Evolutionary conservation across 768 basidiomycete species (phyloP).

Genomic region (Psilocybe tampanensis): DNA sequence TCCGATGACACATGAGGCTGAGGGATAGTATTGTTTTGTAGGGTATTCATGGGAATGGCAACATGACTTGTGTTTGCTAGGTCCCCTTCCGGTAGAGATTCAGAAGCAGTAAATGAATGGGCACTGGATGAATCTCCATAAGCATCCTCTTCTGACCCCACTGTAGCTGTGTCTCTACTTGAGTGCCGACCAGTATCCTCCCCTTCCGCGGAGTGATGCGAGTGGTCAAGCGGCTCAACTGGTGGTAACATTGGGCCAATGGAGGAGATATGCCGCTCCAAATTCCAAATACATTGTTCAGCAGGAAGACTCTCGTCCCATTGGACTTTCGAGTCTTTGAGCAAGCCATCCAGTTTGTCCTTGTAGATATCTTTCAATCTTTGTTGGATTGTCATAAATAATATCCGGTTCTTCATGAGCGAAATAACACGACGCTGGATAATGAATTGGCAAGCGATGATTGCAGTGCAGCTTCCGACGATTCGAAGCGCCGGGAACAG

Average conservation of each 20-base stretch:
- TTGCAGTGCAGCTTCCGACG: not conserved
- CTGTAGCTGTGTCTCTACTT: too few species aligned
- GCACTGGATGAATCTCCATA: too few species aligned
- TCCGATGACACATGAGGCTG: not conserved
- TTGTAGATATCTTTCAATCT: not conserved
- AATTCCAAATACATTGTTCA: not conserved
- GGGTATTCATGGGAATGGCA: not conserved
- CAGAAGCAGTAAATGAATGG: too few species aligned
- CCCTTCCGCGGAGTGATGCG: too few species aligned
- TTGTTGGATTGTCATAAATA: constrained; percentile 2
- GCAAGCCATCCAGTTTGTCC: not conserved
- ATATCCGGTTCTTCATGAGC: not conserved
- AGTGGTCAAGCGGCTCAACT: too few species aligned
- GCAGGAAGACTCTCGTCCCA: not conserved
- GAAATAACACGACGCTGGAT: not conserved
- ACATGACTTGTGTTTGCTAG: not conserved
- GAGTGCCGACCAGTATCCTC: not conserved
- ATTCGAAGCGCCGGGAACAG: not conserved
- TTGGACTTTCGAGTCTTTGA: not conserved
- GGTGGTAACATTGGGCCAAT: too few species aligned
- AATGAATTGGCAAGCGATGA: not conserved
- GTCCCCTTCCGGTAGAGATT: not conserved
- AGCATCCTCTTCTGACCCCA: too few species aligned
- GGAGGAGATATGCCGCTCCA: not conserved
- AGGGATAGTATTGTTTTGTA: not conserved